phyloP scores from a whole-genome alignment of 805 yeast genomes.

The Kluyveromyces starmeri region DNA sequence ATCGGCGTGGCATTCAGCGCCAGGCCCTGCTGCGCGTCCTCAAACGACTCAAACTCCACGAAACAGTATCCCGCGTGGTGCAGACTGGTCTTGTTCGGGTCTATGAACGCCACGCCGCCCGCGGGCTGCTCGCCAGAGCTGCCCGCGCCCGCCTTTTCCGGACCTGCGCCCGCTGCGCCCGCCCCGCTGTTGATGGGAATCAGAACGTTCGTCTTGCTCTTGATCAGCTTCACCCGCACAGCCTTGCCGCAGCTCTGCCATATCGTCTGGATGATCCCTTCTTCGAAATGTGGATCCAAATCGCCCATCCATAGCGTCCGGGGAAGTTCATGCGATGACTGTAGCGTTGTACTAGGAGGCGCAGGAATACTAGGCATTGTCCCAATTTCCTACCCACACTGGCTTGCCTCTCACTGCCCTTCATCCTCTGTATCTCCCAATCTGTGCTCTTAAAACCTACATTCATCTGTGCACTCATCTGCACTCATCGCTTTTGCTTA shows the following conservation, averaged over 20 bases:
- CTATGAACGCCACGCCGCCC: conserved; percentile 26
- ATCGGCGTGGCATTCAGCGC: conserved; percentile 55
- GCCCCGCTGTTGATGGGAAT: conserved; percentile 26
- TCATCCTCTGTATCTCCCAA: neutral
- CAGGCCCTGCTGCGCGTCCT: conserved; percentile 62
- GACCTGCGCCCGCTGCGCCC: neutral
- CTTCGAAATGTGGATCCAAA: conserved; percentile 72
- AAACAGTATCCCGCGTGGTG: conserved; percentile 65
- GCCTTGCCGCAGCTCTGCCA: conserved; percentile 49
- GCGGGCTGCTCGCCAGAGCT: conserved; percentile 16
- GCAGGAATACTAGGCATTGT: conserved; percentile 32
- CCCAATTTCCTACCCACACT: no score
- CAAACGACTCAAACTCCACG: conserved; percentile 60
- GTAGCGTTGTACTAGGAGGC: conserved; percentile 45
- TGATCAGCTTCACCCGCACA: conserved; percentile 61
- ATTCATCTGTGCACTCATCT: neutral
- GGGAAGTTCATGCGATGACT: conserved; percentile 43
- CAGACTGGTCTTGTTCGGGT: conserved; percentile 26
- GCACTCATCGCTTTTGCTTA: no score
- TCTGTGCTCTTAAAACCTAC: neutral
- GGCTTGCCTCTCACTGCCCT: neutral
- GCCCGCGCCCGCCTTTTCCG: neutral
- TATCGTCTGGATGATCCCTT: conserved; percentile 45
- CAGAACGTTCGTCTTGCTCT: conserved; percentile 33
- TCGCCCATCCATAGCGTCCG: conserved; percentile 87